Conservation (phyloP, 805 yeast species). For the Grigorovia jiainica region DNA sequence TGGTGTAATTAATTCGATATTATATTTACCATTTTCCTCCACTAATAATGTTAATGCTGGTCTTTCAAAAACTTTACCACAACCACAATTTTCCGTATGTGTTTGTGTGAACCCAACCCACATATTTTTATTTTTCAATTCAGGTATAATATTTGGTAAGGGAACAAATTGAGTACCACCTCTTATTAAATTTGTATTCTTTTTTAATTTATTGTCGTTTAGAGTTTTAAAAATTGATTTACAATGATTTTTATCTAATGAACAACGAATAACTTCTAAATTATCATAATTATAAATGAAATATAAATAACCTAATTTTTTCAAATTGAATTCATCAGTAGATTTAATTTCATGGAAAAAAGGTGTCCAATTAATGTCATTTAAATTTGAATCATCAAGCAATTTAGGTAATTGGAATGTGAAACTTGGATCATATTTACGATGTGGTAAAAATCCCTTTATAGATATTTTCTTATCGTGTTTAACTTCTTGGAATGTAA, state of each 20-base stretch:
- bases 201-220: neutral
- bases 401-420: constrained; percentile 5
- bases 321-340: constrained; percentile 2
- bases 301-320: constrained; percentile 16
- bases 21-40: constrained; percentile 11
- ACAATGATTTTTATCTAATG: constrained; percentile 14
- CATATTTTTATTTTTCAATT: constrained; percentile 9
- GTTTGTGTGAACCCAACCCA: constrained; percentile 18
- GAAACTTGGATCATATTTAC: constrained; percentile 6
- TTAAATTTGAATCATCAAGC: constrained; percentile 3
- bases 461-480: constrained; percentile 3
- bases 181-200: constrained; percentile 1
- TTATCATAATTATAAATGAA: constrained; percentile 14
- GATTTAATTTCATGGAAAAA: constrained; percentile 7
- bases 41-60: constrained; percentile 12
- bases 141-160: constrained; percentile 11
- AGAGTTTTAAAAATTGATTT: constrained; percentile 8
- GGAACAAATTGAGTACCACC: constrained; percentile 17
- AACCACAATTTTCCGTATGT: constrained; percentile 12
- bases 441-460: constrained; percentile 10
- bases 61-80: constrained; percentile 11
- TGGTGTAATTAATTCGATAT: constrained; percentile 12
- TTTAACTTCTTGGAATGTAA: constrained; percentile 12
- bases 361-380: constrained; percentile 13
- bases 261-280: constrained; percentile 14